A percentile compares a stretch with the other conserved stretches of the same genome.
These are phyloP conservation scores for Rhizopogon vesiculosus DNA, from an alignment of 768 basidiomycete genomes.

Conservation along the genomic window DNA sequence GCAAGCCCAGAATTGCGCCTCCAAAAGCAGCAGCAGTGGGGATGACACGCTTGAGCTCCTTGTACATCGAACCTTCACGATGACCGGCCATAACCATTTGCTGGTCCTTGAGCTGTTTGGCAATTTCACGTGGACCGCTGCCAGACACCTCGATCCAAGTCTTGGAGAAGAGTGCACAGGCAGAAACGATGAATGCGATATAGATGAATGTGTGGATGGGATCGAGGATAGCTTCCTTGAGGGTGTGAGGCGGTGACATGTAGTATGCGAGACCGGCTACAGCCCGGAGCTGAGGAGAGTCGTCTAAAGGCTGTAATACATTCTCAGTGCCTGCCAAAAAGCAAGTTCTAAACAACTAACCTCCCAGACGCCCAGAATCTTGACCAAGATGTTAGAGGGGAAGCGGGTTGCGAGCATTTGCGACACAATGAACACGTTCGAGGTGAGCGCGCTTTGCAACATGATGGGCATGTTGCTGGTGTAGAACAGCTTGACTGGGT, in stretches of 20 bases:
- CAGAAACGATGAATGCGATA: conserved; percentile 87
- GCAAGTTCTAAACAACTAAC: conserved; percentile 36
- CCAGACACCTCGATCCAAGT: conserved; percentile 99
- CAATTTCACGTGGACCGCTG: conserved; percentile 91
- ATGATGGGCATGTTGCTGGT: conserved; percentile 99
- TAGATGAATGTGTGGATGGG: conserved; percentile 92
- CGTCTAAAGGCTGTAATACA: conserved; percentile 76
- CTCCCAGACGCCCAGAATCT: conserved; percentile 97
- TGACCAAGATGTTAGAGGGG: conserved; percentile 87
- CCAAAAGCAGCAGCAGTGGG: conserved; percentile 97
- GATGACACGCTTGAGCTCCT: conserved; percentile 96
- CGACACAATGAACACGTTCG: conserved; percentile 91
- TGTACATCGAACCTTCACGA: conserved; percentile 98
- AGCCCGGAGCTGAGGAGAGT: conserved; percentile 88
- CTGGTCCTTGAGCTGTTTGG: conserved; percentile 98
- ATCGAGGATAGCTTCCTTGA: conserved; percentile 83
- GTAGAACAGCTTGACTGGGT: conserved; percentile 98
- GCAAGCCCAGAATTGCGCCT: conserved; percentile 90
- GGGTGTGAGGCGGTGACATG: conserved; percentile 96
- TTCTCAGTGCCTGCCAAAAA: background rate
- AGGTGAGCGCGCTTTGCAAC: conserved; percentile 90
- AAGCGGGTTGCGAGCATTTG: conserved; percentile 94
- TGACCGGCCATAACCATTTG: conserved; percentile 94
- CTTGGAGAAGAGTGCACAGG: conserved; percentile 97
- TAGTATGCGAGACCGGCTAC: conserved; percentile 94